These are phyloP conservation scores for Neurospora cerealis DNA, from an alignment of 495 filamentous ascomycete species.

Conservation along the genomic window DNA sequence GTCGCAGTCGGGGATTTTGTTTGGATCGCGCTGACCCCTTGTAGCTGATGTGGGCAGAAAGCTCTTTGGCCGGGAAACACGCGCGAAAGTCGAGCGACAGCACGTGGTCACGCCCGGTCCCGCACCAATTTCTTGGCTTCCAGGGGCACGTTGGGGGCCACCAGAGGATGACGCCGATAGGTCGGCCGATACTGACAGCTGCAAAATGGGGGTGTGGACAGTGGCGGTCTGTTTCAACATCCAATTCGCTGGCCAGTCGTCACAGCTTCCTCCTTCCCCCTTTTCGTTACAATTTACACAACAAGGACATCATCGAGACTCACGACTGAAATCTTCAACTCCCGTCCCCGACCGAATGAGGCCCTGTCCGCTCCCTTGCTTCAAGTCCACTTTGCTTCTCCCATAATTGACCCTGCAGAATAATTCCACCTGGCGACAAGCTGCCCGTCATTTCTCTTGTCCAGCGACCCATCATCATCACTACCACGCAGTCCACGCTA, in stretches of 20 bases:
- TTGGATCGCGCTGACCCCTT: not conserved
- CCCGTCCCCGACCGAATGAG: not conserved
- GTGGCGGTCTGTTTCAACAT: slow-evolving; percentile 8
- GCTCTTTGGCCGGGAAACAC: not conserved
- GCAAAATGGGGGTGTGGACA: not conserved
- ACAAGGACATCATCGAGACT: not conserved
- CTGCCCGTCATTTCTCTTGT: not conserved
- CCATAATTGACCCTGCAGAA: not conserved
- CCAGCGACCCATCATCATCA: not conserved
- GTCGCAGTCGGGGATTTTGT: not conserved
- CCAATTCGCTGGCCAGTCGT: not conserved
- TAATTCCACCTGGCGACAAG: not conserved
- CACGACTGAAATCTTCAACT: not conserved
- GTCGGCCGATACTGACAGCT: not conserved
- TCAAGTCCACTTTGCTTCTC: not conserved
- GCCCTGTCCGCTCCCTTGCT: not conserved
- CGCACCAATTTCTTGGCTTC: not conserved
- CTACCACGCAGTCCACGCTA: not conserved
- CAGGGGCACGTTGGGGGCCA: not conserved
- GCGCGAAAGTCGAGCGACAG: not conserved
- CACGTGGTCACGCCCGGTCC: not conserved
- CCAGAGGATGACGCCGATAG: not conserved
- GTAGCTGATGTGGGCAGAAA: not conserved
- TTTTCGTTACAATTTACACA: not conserved
- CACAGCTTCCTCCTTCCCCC: slow-evolving; percentile 1